phyloP scores from a whole-genome alignment of 108 stramenopile genomes.

The Nannochloropsis gaditana region DNA sequence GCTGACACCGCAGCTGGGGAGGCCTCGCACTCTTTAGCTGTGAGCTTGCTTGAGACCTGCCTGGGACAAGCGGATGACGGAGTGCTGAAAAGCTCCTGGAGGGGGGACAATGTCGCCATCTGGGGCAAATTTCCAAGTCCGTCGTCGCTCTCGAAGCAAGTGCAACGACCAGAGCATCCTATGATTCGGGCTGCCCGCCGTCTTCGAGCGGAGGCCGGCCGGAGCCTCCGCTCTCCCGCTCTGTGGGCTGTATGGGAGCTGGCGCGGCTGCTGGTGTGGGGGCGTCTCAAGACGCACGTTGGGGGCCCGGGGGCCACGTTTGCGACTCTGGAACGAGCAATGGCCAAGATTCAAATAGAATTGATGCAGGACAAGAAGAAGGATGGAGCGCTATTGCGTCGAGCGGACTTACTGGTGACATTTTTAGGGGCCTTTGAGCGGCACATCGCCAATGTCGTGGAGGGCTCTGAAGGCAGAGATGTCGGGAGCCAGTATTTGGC shows the following conservation, averaged over 20 bases:
- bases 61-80: background rate
- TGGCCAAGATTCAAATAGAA: background rate
- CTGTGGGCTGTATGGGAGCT: background rate
- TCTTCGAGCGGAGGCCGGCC: background rate
- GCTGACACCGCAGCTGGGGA: background rate
- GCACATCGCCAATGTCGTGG: background rate
- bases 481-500: background rate
- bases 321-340: background rate
- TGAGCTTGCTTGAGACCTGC: background rate
- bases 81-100: background rate
- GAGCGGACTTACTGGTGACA: background rate
- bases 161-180: background rate
- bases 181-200: background rate
- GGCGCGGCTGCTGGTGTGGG: background rate
- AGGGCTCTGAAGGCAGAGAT: background rate
- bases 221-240: background rate
- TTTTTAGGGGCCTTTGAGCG: background rate
- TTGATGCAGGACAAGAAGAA: background rate
- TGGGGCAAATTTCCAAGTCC: too few species aligned
- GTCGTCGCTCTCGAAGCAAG: background rate
- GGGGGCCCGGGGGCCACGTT: background rate
- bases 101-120: background rate
- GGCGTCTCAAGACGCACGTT: background rate
- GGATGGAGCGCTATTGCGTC: background rate
- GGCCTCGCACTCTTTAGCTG: background rate